Conservation (phyloP, 2,329 filamentous ascomycete genomes). For the Fusarium pseudocircinatum region DNA sequence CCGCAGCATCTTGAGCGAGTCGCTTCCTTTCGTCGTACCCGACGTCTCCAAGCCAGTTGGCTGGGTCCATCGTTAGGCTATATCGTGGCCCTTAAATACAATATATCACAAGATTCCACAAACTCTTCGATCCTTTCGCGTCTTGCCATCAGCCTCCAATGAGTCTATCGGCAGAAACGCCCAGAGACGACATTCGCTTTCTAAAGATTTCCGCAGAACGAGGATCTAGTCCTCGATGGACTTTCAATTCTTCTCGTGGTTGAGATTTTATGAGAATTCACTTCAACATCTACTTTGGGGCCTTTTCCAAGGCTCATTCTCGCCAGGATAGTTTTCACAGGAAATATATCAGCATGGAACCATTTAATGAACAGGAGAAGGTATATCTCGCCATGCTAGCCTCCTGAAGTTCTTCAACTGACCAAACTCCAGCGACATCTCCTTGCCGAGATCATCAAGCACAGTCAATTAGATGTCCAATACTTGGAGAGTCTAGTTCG, state of each 20-base stretch:
- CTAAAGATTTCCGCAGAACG: not conserved
- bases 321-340: not conserved
- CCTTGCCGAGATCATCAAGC: slow-evolving; percentile 67
- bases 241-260: not conserved
- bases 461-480: slow-evolving; percentile 59
- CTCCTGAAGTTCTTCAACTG: not conserved
- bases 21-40: slow-evolving; percentile 29
- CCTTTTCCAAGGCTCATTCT: not conserved
- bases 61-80: slow-evolving; percentile 9
- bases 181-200: not conserved
- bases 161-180: not conserved
- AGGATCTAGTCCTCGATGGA: not conserved
- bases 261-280: not conserved
- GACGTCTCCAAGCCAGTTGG: slow-evolving; percentile 25
- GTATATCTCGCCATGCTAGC: slow-evolving; percentile 46
- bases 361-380: slow-evolving; percentile 63
- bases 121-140: not conserved
- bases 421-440: slow-evolving; percentile 60
- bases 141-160: not conserved
- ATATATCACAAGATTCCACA: not conserved
- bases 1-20: slow-evolving; percentile 23
- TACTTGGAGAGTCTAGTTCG: slow-evolving; percentile 59
- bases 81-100: not conserved
- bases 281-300: not conserved
- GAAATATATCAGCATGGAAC: slow-evolving; percentile 27